These are phyloP conservation scores for Colletotrichum melonis DNA, from an alignment of 2,329 filamentous ascomycete genomes.

Conservation along the genomic window DNA sequence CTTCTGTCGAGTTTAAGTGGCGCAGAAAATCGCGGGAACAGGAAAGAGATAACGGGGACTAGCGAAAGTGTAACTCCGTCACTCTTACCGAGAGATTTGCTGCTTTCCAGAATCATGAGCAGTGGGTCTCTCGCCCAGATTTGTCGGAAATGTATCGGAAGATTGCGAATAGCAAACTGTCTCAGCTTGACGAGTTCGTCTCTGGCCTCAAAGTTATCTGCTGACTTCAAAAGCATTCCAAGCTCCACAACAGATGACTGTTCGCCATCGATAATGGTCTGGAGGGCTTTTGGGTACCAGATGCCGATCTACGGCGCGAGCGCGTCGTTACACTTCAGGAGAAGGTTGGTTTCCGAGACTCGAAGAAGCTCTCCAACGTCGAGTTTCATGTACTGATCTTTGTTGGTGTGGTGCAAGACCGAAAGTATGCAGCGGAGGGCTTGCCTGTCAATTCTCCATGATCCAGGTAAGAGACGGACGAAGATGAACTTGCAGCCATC, in stretches of 20 bases:
- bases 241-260: background rate
- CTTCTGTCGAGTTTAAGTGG: background rate
- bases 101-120: background rate
- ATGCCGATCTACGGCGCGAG: background rate
- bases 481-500: background rate
- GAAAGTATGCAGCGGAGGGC: conserved; percentile 17
- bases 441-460: background rate
- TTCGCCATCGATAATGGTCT: background rate
- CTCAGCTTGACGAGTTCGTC: background rate
- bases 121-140: background rate
- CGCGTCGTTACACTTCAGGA: conserved; percentile 6
- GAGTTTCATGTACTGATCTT: background rate
- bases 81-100: background rate
- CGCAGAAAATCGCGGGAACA: background rate
- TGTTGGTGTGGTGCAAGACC: conserved; percentile 11
- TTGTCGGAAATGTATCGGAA: background rate
- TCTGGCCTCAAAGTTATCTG: conserved; percentile 4
- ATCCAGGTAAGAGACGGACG: background rate
- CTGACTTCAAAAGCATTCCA: background rate
- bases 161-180: background rate
- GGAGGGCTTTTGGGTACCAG: background rate
- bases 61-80: background rate
- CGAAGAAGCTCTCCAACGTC: background rate
- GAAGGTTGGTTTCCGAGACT: background rate
- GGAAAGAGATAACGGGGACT: background rate